Percentiles rank a stretch among this genome's conserved stretches.
phyloP scores from a whole-genome alignment of 2,329 filamentous ascomycete species.

The Neopestalotiopsis rosae region DNA sequence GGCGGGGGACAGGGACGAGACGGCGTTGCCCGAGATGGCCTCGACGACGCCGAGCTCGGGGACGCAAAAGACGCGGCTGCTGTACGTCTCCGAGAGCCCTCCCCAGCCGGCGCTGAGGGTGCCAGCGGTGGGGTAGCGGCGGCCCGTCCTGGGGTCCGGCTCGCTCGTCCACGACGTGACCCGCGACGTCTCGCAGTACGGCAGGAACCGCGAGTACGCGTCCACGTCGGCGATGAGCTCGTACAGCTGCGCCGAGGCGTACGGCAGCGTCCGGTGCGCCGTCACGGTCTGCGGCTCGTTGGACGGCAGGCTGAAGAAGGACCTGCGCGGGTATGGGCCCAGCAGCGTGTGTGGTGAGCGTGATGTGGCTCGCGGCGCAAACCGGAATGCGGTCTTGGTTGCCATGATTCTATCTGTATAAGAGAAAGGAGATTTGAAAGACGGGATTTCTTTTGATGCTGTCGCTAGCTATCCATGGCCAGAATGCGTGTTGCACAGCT shows the following conservation, averaged over 20 bases:
- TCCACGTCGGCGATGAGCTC: slow-evolving; percentile 86
- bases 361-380: slow-evolving; percentile 22
- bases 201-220: slow-evolving; percentile 85
- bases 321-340: slow-evolving; percentile 5
- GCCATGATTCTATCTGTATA: slow-evolving; percentile 6
- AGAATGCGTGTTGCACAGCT: background rate
- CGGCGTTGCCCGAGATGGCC: slow-evolving; percentile 70
- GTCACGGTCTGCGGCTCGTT: slow-evolving; percentile 65
- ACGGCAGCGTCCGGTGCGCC: slow-evolving; percentile 78
- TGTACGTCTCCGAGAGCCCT: slow-evolving; percentile 82
- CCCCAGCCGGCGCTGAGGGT: slow-evolving; percentile 87
- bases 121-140: slow-evolving; percentile 73
- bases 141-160: slow-evolving; percentile 32
- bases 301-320: slow-evolving; percentile 21
- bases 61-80: slow-evolving; percentile 78
- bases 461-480: slow-evolving; percentile 5
- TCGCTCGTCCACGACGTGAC: slow-evolving; percentile 76
- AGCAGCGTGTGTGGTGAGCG: background rate
- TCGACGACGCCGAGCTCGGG: slow-evolving; percentile 72
- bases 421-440: background rate
- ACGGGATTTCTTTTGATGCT: background rate
- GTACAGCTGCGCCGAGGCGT: slow-evolving; percentile 75
- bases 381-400: slow-evolving; percentile 5
- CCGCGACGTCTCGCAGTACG: slow-evolving; percentile 79
- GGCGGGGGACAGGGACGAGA: slow-evolving; percentile 45